Evolutionary conservation across 371 early-diverging fungal genomes (phyloP).

Genomic region (Saksenaea vasiformis): DNA sequence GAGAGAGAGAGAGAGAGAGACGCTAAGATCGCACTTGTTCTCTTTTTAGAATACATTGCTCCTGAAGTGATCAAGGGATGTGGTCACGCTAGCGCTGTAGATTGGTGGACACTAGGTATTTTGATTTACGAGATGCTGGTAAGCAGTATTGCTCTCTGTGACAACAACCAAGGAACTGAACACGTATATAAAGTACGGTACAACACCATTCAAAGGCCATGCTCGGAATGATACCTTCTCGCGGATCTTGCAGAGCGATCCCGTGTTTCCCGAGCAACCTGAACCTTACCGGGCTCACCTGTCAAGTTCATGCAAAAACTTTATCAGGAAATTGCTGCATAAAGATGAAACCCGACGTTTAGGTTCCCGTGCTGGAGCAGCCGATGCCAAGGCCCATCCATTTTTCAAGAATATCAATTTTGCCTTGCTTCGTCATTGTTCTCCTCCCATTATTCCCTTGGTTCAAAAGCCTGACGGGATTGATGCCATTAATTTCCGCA

Average conservation of each 20-base stretch:
- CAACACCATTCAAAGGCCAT: constrained; percentile 93
- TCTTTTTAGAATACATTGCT: constrained; percentile 84
- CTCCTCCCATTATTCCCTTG: constrained; percentile 90
- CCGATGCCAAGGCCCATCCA: constrained; percentile 91
- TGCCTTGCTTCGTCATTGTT: constrained; percentile 84
- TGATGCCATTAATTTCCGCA: constrained; percentile 73
- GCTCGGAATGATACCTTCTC: constrained; percentile 85
- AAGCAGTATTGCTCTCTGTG: constrained; percentile 15
- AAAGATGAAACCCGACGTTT: constrained; percentile 88
- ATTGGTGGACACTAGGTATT: constrained; percentile 99
- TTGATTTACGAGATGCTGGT: constrained; percentile 96
- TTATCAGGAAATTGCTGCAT: constrained; percentile 82
- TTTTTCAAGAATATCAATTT: constrained; percentile 94
- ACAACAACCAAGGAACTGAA: neutral
- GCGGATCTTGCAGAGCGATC: constrained; percentile 79
- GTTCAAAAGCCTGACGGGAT: constrained; percentile 55
- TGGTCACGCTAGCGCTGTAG: constrained; percentile 94
- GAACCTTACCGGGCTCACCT: constrained; percentile 30
- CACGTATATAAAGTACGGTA: constrained; percentile 64
- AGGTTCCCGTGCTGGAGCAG: constrained; percentile 89
- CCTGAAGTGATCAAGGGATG: constrained; percentile 93
- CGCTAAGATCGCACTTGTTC: neutral
- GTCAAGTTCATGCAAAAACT: constrained; percentile 63
- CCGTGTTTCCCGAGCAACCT: constrained; percentile 69
- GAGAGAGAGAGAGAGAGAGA: too few species aligned